Base-by-base conservation (phyloP, 2,329 filamentous ascomycete species). In the Fusarium sp. region DNA sequence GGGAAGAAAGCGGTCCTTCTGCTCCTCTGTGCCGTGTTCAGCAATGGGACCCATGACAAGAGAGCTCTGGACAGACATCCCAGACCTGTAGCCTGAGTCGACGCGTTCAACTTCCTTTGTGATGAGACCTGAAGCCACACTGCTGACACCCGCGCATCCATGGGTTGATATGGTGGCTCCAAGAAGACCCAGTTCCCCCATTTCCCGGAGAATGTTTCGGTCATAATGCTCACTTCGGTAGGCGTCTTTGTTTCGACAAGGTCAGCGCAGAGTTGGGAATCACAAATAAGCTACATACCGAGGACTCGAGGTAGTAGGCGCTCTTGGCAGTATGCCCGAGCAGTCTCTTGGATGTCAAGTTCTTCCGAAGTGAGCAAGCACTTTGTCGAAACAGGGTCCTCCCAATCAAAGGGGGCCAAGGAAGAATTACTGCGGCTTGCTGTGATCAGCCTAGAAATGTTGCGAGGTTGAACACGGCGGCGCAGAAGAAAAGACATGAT, bases 1-100 rank as follows among this genome's bases (percentile, higher is more conserved):
- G 1, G 92, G 91, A 9, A 97, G 79, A 70, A 91, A 92, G 66
- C 86, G 89, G 61, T 96, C 88, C 78, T 96, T 96, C 72, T 92
- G 88, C 78, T 96, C 93, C 72, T 89, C 78, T 13, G 89, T 88
- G 6, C 92, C 93, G 70, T 93, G 93, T 69, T 95, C 91, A 74
- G 94, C 82, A 70, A 97, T 96, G 13, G 91, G 91, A 19, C 92
- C 92, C 93, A 97, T 97, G n/a, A 89, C 91, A 12, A 97, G 82
- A 1, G 92, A 95, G 58, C 91, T 93, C 75, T 97, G 93, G n/a
- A 97, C 93, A 10, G 92, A 96, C 90, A 96, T 96, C 60, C 91
- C 92, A 41, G 91, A 96, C 51, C 93, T 86, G 77, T 96, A 97
- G 41, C 93, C 93, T 57, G 91, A 94, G 74, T 97, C 93, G 24